A percentile compares a stretch with the other conserved stretches of the same genome.
phyloP scores from a whole-genome alignment of 305 asterid genomes.

The Fraxinus ornus region DNA sequence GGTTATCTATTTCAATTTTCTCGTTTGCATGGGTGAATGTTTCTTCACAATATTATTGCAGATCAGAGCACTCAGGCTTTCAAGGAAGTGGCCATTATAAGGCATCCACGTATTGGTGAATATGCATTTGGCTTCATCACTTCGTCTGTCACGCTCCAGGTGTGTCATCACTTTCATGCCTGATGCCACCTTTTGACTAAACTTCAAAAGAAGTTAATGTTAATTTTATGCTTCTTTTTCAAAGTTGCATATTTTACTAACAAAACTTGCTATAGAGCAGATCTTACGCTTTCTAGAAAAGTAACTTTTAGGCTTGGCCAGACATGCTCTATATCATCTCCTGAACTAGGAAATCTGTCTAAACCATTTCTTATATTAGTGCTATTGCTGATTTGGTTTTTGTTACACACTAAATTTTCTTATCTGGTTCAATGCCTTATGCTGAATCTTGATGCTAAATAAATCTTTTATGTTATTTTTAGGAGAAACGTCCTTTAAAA shows the following conservation, averaged over 20 bases:
- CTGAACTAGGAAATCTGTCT: background rate
- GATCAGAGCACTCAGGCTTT: conserved; percentile 23
- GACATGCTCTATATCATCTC: background rate
- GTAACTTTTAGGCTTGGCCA: background rate
- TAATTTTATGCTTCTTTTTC: background rate
- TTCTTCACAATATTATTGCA: conserved; percentile 7
- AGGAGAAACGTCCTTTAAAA: background rate
- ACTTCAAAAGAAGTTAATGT: background rate
- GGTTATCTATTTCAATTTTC: background rate
- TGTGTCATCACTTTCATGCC: background rate
- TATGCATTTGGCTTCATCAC: conserved; percentile 5
- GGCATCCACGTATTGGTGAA: conserved; percentile 11
- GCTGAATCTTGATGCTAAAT: background rate
- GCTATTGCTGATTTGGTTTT: background rate
- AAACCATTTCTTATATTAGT: background rate
- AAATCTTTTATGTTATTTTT: background rate
- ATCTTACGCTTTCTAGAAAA: background rate
- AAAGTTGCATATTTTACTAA: background rate
- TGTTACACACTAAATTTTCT: background rate
- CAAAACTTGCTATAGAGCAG: background rate
- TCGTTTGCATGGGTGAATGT: background rate
- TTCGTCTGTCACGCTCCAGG: conserved; percentile 4
- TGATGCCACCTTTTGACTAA: background rate
- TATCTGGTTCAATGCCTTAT: background rate
- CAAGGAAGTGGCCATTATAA: conserved; percentile 17